Conservation (phyloP, 345 rosid species). For the Eucalyptus pauciflora region DNA sequence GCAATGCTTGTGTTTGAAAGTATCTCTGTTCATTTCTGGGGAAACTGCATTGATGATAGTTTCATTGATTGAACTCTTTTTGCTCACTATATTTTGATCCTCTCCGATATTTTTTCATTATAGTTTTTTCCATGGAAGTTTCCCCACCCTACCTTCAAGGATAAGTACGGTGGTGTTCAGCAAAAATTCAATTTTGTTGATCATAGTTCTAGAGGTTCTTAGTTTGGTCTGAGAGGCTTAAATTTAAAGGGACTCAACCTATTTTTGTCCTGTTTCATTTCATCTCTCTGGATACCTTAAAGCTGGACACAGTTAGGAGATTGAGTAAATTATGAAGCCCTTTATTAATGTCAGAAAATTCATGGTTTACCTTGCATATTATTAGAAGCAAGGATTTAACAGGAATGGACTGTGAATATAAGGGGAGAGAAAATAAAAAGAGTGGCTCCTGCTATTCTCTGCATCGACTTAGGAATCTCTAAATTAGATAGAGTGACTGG, state of each 20-base stretch:
- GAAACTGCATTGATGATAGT: background rate
- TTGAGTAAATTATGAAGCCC: background rate
- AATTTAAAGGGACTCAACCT: background rate
- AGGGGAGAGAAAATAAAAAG: background rate
- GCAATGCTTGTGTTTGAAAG: background rate
- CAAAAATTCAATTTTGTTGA: background rate
- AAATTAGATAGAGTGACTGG: background rate
- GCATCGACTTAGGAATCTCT: background rate
- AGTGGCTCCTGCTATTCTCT: background rate
- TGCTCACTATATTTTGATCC: background rate
- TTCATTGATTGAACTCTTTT: background rate
- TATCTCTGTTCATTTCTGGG: background rate
- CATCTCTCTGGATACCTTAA: background rate
- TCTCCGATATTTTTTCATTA: background rate
- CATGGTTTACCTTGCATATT: background rate
- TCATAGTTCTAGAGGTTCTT: background rate
- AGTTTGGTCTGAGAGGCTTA: background rate
- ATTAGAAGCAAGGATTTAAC: background rate
- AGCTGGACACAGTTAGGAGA: background rate
- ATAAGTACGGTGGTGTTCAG: background rate
- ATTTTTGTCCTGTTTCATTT: background rate
- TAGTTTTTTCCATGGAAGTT: background rate
- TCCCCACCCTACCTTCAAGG: background rate
- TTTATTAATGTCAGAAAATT: background rate
- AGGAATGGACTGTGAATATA: background rate